These are phyloP conservation scores for Talaromyces marneffei DNA, from an alignment of 2,329 filamentous ascomycete species.

Conservation along the genomic window DNA sequence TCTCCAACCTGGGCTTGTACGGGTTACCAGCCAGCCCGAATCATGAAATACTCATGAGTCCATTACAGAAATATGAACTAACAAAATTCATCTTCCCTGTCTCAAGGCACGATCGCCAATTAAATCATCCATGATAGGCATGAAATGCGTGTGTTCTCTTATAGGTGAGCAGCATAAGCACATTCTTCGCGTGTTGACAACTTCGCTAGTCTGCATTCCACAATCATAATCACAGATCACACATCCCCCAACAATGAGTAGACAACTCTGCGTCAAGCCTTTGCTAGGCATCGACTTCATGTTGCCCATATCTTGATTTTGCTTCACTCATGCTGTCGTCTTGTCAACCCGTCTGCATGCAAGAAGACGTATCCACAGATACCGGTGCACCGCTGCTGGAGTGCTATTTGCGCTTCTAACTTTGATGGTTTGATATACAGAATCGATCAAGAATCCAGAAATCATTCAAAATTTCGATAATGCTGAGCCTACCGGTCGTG, in stretches of 20 bases:
- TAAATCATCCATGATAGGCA: not conserved
- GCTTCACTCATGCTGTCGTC: slow-evolving; percentile 4
- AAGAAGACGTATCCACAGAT: slow-evolving; percentile 3
- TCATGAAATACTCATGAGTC: not conserved
- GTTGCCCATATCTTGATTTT: not conserved
- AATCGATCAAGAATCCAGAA: not conserved
- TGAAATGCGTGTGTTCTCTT: not conserved
- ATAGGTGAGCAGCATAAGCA: not conserved
- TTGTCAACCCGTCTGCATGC: slow-evolving; percentile 3
- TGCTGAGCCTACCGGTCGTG: slow-evolving; percentile 29
- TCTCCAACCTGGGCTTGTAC: not conserved
- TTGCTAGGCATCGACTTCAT: not conserved
- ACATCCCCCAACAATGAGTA: slow-evolving; percentile 8
- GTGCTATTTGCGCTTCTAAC: not conserved
- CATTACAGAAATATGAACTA: not conserved
- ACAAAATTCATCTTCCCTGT: not conserved
- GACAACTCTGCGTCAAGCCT: not conserved
- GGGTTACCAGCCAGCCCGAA: not conserved
- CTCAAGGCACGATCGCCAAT: slow-evolving; percentile 6
- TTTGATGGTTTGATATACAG: not conserved
- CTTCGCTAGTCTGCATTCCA: slow-evolving; percentile 12
- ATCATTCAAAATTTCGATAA: slow-evolving; percentile 16
- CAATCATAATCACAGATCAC: not conserved
- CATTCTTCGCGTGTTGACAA: slow-evolving; percentile 15
- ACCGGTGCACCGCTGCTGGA: not conserved